Evolutionary conservation across 2,329 filamentous ascomycete species (phyloP).

Genomic region (Diaporthe ilicicola): DNA sequence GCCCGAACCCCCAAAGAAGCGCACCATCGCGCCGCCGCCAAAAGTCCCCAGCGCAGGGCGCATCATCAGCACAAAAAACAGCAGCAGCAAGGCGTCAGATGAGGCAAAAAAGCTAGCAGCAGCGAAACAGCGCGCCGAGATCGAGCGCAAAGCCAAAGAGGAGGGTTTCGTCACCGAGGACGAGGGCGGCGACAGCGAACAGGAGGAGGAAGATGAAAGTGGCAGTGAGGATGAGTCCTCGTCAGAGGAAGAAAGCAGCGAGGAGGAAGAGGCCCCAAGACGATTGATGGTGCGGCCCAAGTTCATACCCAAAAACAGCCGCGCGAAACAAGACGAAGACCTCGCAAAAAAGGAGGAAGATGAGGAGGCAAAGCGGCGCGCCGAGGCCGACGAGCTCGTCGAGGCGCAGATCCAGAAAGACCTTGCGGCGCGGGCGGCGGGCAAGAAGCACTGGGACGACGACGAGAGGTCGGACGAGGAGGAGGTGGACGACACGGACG

Average conservation of each 20-base stretch:
- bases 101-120: constrained; percentile 58
- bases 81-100: constrained; percentile 55
- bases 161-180: constrained; percentile 71
- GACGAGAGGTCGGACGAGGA: constrained; percentile 67
- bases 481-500: constrained; percentile 88
- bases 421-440: constrained; percentile 75
- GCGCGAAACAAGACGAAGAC: constrained; percentile 44
- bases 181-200: constrained; percentile 54
- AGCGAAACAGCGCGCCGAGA: constrained; percentile 49
- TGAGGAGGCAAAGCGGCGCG: constrained; percentile 70
- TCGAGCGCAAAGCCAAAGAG: constrained; percentile 62
- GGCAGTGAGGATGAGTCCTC: constrained; percentile 44
- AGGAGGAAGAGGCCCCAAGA: constrained; percentile 66
- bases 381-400: constrained; percentile 79
- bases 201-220: constrained; percentile 46
- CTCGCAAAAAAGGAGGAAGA: constrained; percentile 48
- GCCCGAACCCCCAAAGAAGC: constrained; percentile 40
- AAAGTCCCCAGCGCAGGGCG: constrained; percentile 65
- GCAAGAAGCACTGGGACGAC: constrained; percentile 89
- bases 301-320: constrained; percentile 68
- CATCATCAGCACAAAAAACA: constrained; percentile 60
- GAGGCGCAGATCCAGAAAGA: constrained; percentile 90
- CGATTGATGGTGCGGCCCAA: constrained; percentile 69
- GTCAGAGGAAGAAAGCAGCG: constrained; percentile 54
- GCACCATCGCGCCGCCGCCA: constrained; percentile 61